Evolutionary conservation across 2,329 filamentous ascomycete genomes (phyloP).

Genomic region (Conoideocrella luteorostrata): DNA sequence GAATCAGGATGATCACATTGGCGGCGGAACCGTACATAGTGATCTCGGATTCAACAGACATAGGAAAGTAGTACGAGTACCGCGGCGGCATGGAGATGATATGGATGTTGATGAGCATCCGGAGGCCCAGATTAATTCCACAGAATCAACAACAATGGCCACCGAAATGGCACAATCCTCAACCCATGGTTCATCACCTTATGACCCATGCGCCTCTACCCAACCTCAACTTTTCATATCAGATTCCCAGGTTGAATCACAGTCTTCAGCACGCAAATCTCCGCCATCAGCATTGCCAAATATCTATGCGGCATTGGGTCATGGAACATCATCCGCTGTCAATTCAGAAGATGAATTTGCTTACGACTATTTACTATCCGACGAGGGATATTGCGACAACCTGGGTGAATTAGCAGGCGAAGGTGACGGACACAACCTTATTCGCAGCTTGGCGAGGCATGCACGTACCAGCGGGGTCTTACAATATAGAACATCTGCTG

Average conservation of each 20-base stretch:
- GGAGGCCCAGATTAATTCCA: background rate
- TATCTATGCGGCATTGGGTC: background rate
- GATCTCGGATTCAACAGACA: background rate
- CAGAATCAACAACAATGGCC: background rate
- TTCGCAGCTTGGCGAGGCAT: conserved; percentile 2
- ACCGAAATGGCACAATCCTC: background rate
- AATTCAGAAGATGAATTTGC: background rate
- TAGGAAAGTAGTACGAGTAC: background rate
- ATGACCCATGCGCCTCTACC: background rate
- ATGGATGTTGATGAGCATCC: background rate
- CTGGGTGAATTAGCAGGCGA: conserved; percentile 8
- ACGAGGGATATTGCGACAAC: conserved; percentile 3
- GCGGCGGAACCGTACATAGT: background rate
- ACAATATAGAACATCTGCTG: conserved; percentile 9
- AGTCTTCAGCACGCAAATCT: background rate
- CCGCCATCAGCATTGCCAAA: background rate
- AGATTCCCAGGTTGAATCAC: background rate
- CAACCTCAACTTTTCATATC: background rate
- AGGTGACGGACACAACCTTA: background rate
- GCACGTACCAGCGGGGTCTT: conserved; percentile 7
- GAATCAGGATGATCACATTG: background rate
- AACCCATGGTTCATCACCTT: background rate
- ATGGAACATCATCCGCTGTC: background rate
- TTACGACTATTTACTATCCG: background rate
- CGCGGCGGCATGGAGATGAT: background rate